Evolutionary conservation across 257 asterid species (phyloP).

Genomic region (Eustoma russellianum): DNA sequence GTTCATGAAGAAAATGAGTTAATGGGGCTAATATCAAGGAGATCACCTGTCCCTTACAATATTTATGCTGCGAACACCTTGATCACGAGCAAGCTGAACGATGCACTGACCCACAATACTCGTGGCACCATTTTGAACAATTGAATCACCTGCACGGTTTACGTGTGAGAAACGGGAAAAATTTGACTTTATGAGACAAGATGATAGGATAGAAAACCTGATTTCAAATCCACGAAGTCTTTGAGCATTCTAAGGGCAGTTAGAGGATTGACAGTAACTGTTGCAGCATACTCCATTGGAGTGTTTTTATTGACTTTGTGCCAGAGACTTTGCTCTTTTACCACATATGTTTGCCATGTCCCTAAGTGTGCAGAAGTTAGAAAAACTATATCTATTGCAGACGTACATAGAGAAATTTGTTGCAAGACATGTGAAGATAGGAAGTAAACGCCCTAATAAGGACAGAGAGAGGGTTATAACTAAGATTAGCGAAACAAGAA

Average conservation of each 20-base stretch:
- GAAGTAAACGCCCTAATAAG: too few relatives aligned
- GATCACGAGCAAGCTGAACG: slow-evolving; percentile 81
- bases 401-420: background rate
- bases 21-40: background rate
- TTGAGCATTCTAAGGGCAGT: slow-evolving; percentile 88
- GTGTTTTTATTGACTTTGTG: slow-evolving; percentile 67
- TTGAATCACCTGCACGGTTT: slow-evolving; percentile 55
- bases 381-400: background rate
- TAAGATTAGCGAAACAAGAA: too few relatives aligned
- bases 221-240: slow-evolving; percentile 67
- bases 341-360: slow-evolving; percentile 92
- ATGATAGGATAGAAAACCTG: slow-evolving; percentile 38
- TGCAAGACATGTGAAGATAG: background rate
- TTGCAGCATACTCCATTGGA: slow-evolving; percentile 83
- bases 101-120: slow-evolving; percentile 96
- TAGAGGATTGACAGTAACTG: slow-evolving; percentile 84
- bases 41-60: slow-evolving; percentile 83
- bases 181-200: slow-evolving; percentile 2
- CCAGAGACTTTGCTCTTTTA: slow-evolving; percentile 75
- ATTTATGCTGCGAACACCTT: slow-evolving; percentile 67
- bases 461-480: background rate
- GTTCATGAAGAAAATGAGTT: too few relatives aligned
- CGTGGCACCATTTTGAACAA: slow-evolving; percentile 96
- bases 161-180: slow-evolving; percentile 14
- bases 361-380: slow-evolving; percentile 37